Percentiles rank a stretch among this genome's conserved stretches.
Evolutionary conservation across 164 flowering plant species (phyloP).

Genomic region (Annona squamosa): DNA sequence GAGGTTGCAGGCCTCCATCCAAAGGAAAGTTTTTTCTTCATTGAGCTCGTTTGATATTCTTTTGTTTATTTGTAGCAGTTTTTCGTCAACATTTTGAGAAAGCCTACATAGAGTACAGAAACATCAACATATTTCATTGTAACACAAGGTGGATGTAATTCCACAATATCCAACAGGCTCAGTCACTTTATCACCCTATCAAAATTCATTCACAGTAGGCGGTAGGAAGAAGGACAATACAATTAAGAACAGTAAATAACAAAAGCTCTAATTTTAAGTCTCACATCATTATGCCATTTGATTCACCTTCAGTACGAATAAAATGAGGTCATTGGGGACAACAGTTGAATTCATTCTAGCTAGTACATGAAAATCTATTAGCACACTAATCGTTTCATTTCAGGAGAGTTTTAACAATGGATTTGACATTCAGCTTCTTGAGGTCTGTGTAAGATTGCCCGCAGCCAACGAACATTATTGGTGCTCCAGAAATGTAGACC

Average conservation of each 20-base stretch:
- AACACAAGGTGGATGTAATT: too few relatives aligned
- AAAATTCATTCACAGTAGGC: too few relatives aligned
- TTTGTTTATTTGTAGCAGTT: too few relatives aligned
- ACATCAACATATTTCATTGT: too few relatives aligned
- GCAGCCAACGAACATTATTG: slow-evolving; percentile 97
- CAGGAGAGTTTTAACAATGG: slow-evolving; percentile 88
- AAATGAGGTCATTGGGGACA: slow-evolving; percentile 19
- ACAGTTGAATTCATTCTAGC: neutral
- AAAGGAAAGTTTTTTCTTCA: slow-evolving; percentile 55
- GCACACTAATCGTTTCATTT: slow-evolving; percentile 31
- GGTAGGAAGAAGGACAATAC: neutral
- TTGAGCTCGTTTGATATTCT: slow-evolving; percentile 36
- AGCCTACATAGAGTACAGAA: too few relatives aligned
- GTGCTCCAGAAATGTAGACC: slow-evolving; percentile 97
- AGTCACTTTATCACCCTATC: too few relatives aligned
- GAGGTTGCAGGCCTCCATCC: slow-evolving; percentile 64
- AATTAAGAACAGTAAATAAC: neutral
- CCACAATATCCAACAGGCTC: too few relatives aligned
- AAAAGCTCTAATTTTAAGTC: neutral
- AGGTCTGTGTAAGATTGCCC: slow-evolving; percentile 93
- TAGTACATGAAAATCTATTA: neutral
- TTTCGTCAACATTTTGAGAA: too few relatives aligned
- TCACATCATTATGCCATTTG: neutral
- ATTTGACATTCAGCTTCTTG: slow-evolving; percentile 82
- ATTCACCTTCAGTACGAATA: neutral